Conservation (phyloP, 768 basidiomycete species). For the Pleurotus sapidus region DNA sequence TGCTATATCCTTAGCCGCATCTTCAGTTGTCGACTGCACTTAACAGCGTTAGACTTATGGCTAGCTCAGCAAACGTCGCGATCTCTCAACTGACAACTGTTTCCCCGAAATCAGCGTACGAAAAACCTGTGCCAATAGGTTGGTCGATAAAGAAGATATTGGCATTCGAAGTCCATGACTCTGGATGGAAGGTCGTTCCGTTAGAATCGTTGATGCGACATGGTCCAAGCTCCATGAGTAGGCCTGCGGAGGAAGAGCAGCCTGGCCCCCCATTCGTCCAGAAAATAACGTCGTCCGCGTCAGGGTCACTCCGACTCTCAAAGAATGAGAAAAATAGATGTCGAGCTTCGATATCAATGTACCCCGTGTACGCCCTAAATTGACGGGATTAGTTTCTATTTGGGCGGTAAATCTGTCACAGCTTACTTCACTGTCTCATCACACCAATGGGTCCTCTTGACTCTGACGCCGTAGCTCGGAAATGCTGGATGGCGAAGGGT, state of each 20-base stretch:
- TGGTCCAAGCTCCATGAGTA: constrained; percentile 79
- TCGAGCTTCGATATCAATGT: constrained; percentile 61
- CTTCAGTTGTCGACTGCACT: constrained; percentile 55
- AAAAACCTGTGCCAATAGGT: constrained; percentile 59
- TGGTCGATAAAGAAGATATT: constrained; percentile 64
- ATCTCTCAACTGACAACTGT: constrained; percentile 36
- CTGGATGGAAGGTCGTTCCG: constrained; percentile 49
- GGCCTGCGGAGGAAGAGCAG: constrained; percentile 46
- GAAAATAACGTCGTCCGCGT: constrained; percentile 59
- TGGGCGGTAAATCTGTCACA: background rate
- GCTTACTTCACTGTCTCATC: constrained; percentile 55
- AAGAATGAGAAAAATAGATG: constrained; percentile 80
- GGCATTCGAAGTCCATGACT: constrained; percentile 68
- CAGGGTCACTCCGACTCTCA: constrained; percentile 61
- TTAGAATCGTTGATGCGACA: constrained; percentile 55
- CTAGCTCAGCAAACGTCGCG: background rate
- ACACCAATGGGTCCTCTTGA: constrained; percentile 59
- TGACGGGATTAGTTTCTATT: background rate
- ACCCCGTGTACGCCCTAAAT: constrained; percentile 57
- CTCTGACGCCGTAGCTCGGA: constrained; percentile 49
- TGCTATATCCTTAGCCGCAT: constrained; percentile 68
- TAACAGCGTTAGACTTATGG: background rate
- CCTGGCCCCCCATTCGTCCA: constrained; percentile 49
- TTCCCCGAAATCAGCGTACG: constrained; percentile 65
- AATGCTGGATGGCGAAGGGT: constrained; percentile 44